Evolutionary conservation across 331 rosid genomes (phyloP).

Genomic region (Pyracantha coccinea): DNA sequence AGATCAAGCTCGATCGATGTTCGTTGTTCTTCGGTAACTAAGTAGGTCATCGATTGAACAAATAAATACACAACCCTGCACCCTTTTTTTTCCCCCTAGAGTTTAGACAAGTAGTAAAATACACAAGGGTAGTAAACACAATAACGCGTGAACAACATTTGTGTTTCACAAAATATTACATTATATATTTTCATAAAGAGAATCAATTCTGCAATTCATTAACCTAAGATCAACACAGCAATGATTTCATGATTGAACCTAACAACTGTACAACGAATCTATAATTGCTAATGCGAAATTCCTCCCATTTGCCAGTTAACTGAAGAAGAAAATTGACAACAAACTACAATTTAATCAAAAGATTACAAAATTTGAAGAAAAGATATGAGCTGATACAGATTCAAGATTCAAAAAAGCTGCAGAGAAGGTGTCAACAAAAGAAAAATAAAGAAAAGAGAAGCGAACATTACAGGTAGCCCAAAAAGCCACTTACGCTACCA

Average conservation of each 20-base stretch:
- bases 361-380: conserved; percentile 37
- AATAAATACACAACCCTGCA: no score
- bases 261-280: conserved; percentile 16
- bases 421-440: conserved; percentile 20
- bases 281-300: conserved; percentile 14
- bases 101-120: no score
- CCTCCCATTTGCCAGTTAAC: conserved; percentile 25
- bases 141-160: no score
- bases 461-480: conserved; percentile 23
- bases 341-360: conserved; percentile 34
- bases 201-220: no score
- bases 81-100: no score
- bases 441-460: conserved; percentile 25
- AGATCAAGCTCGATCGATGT: no score
- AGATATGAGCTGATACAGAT: conserved; percentile 34
- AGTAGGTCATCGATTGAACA: no score
- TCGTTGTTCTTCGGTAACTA: no score
- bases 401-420: conserved; percentile 8
- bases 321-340: conserved; percentile 25
- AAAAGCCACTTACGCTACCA: conserved; percentile 28
- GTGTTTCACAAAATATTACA: no score
- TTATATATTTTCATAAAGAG: no score
- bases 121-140: no score
- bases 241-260: conserved; percentile 15
- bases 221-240: no score